phyloP scores from a whole-genome alignment of 2,329 filamentous ascomycete species.

The Cordyceps militaris region DNA sequence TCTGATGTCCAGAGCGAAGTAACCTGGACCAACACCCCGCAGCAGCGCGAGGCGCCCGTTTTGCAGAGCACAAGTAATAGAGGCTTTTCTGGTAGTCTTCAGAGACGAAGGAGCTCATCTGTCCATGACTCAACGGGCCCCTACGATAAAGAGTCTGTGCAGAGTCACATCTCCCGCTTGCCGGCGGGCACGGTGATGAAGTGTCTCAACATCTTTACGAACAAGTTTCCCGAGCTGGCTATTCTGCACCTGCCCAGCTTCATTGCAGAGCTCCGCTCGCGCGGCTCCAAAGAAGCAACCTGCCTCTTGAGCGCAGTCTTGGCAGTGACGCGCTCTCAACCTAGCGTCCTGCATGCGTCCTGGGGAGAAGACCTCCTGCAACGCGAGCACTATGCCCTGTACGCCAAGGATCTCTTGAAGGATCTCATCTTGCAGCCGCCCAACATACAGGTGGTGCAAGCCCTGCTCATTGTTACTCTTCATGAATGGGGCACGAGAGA shows the following conservation, averaged over 20 bases:
- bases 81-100: background rate
- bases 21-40: background rate
- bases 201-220: constrained; percentile 27
- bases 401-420: constrained; percentile 22
- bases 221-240: constrained; percentile 28
- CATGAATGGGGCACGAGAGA: constrained; percentile 37
- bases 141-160: constrained; percentile 4
- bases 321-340: constrained; percentile 25
- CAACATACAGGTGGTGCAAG: constrained; percentile 30
- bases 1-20: background rate
- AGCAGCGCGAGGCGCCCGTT: background rate
- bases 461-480: constrained; percentile 31
- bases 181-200: constrained; percentile 24
- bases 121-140: background rate
- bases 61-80: background rate
- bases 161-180: constrained; percentile 20
- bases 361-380: constrained; percentile 24
- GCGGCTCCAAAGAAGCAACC: constrained; percentile 21
- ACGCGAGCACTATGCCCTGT: constrained; percentile 27
- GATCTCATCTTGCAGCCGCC: constrained; percentile 23
- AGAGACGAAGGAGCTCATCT: background rate
- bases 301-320: constrained; percentile 25
- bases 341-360: constrained; percentile 23
- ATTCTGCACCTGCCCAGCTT: constrained; percentile 28
- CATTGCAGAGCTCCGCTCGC: constrained; percentile 19